These are phyloP conservation scores for Colletotrichum cereale DNA, from an alignment of 2,329 filamentous ascomycete species.

Conservation along the genomic window DNA sequence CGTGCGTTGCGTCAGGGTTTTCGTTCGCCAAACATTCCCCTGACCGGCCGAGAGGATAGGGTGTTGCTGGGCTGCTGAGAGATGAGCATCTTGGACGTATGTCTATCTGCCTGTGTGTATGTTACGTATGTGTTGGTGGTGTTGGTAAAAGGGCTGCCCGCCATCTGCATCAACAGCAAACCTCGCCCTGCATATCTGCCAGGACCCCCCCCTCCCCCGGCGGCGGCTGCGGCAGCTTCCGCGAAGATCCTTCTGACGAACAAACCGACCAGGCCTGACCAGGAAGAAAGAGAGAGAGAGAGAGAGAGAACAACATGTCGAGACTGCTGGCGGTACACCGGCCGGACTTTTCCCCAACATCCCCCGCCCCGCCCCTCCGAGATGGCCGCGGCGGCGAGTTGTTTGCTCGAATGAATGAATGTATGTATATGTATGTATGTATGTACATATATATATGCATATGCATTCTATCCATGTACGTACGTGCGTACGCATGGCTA, in stretches of 20 bases:
- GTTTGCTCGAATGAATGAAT: neutral
- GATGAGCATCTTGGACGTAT: constrained; percentile 13
- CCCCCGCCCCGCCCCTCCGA: neutral
- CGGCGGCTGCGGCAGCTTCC: constrained; percentile 25
- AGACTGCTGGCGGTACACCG: neutral
- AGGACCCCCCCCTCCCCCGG: neutral
- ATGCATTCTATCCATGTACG: neutral
- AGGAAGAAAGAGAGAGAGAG: neutral
- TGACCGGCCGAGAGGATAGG: neutral
- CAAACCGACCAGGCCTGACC: constrained; percentile 11
- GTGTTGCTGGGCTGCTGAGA: neutral
- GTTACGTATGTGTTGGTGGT: neutral
- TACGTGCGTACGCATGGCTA: neutral
- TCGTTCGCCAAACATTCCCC: constrained; percentile 36
- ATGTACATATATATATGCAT: neutral
- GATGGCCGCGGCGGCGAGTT: neutral
- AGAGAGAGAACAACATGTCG: neutral
- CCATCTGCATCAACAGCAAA: constrained; percentile 1
- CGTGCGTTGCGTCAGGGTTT: constrained; percentile 5
- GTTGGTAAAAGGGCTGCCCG: neutral
- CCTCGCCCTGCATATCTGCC: constrained; percentile 6
- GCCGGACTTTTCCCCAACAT: neutral
- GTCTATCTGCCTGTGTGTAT: neutral
- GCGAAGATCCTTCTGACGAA: constrained; percentile 8
- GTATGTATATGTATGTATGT: neutral